Conservation (phyloP, 768 basidiomycete species). For the Hypholoma sublateritium region DNA sequence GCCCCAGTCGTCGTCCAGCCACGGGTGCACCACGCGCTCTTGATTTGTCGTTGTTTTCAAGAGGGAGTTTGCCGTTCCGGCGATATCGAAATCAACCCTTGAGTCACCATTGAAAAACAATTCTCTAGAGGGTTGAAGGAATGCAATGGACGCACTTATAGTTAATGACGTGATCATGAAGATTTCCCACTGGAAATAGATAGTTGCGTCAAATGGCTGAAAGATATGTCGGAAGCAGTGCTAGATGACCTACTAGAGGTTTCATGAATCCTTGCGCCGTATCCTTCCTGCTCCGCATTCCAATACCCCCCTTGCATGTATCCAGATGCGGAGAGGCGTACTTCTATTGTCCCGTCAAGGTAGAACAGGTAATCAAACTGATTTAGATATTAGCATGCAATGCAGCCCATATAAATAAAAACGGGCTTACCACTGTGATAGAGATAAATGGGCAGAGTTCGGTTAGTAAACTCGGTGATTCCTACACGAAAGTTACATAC, state of each 20-base stretch:
- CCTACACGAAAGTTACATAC: constrained; percentile 30
- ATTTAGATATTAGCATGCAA: background rate
- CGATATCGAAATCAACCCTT: constrained; percentile 66
- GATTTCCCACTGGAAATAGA: constrained; percentile 48
- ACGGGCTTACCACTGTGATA: constrained; percentile 27
- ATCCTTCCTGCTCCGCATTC: constrained; percentile 45
- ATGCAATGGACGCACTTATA: constrained; percentile 38
- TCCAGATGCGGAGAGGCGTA: constrained; percentile 65
- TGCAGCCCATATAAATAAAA: background rate
- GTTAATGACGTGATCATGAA: constrained; percentile 71
- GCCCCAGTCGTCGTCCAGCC: constrained; percentile 66
- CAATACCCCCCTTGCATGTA: constrained; percentile 68
- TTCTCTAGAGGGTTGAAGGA: background rate
- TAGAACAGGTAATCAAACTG: constrained; percentile 69
- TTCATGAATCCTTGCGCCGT: constrained; percentile 56
- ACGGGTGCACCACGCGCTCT: constrained; percentile 49
- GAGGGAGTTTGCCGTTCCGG: constrained; percentile 56
- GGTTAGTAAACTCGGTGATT: background rate
- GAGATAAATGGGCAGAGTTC: background rate
- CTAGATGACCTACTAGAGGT: constrained; percentile 48
- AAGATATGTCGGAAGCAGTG: background rate
- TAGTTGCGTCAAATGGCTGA: background rate
- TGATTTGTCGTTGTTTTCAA: constrained; percentile 48
- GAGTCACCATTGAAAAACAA: background rate
- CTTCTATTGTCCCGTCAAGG: constrained; percentile 67